These are phyloP conservation scores for Solanum aculeatissimum DNA, from an alignment of 305 asterid species.

Conservation along the genomic window DNA sequence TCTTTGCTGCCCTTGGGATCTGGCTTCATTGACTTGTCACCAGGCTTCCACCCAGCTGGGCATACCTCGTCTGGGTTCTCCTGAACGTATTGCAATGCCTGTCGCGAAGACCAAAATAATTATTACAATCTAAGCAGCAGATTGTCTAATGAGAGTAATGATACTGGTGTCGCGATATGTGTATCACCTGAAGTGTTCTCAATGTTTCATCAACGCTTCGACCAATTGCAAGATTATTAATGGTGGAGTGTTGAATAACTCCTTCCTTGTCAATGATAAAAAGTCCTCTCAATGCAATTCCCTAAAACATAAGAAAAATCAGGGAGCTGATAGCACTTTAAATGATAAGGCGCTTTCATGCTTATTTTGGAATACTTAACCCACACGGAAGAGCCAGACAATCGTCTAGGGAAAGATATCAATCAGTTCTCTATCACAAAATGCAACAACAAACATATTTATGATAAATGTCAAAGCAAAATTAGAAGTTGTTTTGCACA, in stretches of 20 bases:
- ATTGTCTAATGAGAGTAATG: neutral
- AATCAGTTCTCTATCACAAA: neutral
- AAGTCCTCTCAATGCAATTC: constrained; percentile 93
- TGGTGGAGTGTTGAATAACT: constrained; percentile 91
- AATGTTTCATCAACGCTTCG: constrained; percentile 95
- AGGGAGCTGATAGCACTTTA: neutral
- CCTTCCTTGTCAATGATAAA: constrained; percentile 98
- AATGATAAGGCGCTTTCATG: neutral
- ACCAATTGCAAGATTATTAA: constrained; percentile 92
- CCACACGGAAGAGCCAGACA: neutral
- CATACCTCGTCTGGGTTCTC: constrained; percentile 98
- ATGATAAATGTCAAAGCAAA: neutral
- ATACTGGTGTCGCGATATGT: neutral
- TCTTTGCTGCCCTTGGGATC: constrained; percentile 96
- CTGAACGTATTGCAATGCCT: constrained; percentile 92
- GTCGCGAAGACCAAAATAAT: neutral
- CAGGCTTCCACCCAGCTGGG: constrained; percentile 99
- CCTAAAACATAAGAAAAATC: constrained; percentile 25
- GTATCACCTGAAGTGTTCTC: constrained; percentile 90
- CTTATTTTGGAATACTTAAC: neutral
- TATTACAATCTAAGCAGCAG: neutral
- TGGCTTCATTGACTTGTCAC: constrained; percentile 97
- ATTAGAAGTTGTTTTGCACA: neutral
- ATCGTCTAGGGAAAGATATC: neutral
- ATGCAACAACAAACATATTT: neutral